Conservation (phyloP, 73 alveolate species). For the Diophrys sp. region DNA sequence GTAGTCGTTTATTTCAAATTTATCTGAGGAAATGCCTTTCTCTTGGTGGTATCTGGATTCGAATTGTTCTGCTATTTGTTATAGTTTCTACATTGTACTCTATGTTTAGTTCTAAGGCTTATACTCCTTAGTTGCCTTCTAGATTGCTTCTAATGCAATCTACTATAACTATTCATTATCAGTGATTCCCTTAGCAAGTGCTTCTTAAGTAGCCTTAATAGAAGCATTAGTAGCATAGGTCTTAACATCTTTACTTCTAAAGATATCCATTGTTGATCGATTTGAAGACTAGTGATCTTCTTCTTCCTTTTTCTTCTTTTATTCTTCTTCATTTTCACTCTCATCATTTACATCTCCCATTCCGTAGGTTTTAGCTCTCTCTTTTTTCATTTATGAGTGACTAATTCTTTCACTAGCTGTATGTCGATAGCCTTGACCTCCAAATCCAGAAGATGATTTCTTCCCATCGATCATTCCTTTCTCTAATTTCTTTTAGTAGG, state of each 20-base stretch:
- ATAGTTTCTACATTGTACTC: constrained; percentile 87
- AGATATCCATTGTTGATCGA: neutral
- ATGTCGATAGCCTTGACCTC: constrained; percentile 95
- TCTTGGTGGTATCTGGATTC: constrained; percentile 80
- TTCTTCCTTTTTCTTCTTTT: constrained; percentile 22
- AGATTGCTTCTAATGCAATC: constrained; percentile 82
- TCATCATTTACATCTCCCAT: constrained; percentile 82
- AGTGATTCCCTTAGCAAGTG: constrained; percentile 69
- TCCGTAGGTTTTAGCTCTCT: constrained; percentile 76
- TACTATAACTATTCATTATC: constrained; percentile 73
- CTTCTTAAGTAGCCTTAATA: constrained; percentile 70
- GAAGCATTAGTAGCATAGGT: neutral
- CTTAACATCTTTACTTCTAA: neutral
- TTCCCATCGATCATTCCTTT: constrained; percentile 95
- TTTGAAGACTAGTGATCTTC: constrained; percentile 14
- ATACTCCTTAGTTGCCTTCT: constrained; percentile 75
- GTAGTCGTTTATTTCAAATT: constrained; percentile 95
- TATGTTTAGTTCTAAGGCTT: constrained; percentile 76
- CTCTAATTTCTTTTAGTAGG: constrained; percentile 80
- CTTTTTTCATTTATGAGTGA: constrained; percentile 75
- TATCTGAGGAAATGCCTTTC: constrained; percentile 83
- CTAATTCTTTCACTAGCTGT: constrained; percentile 86
- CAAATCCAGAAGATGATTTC: constrained; percentile 76
- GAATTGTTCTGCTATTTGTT: constrained; percentile 83
- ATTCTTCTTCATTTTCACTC: neutral